Evolutionary conservation across 495 filamentous ascomycete species (phyloP), one percentile per base, ranked within the genome.

Genomic region (Lepidopterella palustris): DNA sequence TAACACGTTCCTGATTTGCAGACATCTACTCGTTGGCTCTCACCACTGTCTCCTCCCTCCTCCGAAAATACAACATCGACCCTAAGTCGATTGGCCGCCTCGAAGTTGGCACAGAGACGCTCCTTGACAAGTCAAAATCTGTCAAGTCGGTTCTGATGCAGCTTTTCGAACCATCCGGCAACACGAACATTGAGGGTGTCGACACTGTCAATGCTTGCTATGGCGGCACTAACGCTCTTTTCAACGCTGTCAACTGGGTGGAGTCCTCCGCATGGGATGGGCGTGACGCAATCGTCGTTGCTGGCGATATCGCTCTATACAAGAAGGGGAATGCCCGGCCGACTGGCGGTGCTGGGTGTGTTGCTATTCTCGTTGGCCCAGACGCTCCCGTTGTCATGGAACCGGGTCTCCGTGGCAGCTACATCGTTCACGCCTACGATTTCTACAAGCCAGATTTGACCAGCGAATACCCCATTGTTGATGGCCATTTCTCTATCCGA

Each of bases 71-170:
- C 84, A 86, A 86, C 68, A 86, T 98, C 76, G 92, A 98, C 77
- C 80, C 86, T 64, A 86, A 86, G 73, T 84, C 87, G 58, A 88
- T 98, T 69, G 93, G 93, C 56, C 87, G 93, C 63, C 82, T 98
- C 66, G 93, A 98, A 77, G 93, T 98, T 65, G 93, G 93, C 70
- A 98, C 93, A 53, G 93, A 98, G 84, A 98, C 93, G 53, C 82
- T 98, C 40, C 81, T 98, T 70, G 93, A 98, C 82, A 98, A 98
- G 82, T 97, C 93, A 67, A 98, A 98, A 82, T 97, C 95, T 26
- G 93, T 98, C 80, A 98, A 98, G 84, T 89, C 92, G n/a, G 92
- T 98, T 52, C 77, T 97, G 63, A 98, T 98, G 93, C 93, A 97
- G 78, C 81, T 98, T 26, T 96, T 98, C 68, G 82, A 86, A 70